Percentiles rank a stretch among this genome's conserved stretches.
Evolutionary conservation across 2,329 filamentous ascomycete genomes (phyloP).

Genomic region (Amauroascus verrucosus): DNA sequence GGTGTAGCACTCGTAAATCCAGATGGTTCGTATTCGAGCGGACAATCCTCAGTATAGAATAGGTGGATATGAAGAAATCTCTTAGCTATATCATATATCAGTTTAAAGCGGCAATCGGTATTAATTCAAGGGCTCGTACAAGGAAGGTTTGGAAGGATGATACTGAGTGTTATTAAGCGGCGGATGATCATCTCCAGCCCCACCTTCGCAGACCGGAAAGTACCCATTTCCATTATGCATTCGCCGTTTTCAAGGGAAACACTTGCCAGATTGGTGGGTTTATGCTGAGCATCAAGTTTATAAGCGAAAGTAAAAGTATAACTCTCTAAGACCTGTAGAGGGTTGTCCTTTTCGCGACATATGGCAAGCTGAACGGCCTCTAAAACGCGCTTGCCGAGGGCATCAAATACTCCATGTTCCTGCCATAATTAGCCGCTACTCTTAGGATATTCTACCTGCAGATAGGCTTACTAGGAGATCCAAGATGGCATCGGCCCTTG

Average conservation of each 20-base stretch:
- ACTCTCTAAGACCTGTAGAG: constrained; percentile 37
- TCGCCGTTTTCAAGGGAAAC: constrained; percentile 24
- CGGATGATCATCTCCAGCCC: constrained; percentile 38
- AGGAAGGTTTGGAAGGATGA: constrained; percentile 34
- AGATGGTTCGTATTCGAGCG: constrained; percentile 32
- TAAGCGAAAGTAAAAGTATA: constrained; percentile 44
- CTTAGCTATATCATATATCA: constrained; percentile 21
- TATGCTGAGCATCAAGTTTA: constrained; percentile 22
- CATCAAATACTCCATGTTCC: constrained; percentile 42
- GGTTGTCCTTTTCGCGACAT: constrained; percentile 30
- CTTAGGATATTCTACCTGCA: not conserved
- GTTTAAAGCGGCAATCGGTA: not conserved
- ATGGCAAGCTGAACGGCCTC: constrained; percentile 40
- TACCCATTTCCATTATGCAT: constrained; percentile 27
- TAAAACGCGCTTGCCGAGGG: constrained; percentile 35
- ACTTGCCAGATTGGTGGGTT: constrained; percentile 24
- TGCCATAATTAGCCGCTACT: constrained; percentile 18
- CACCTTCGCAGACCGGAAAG: constrained; percentile 31
- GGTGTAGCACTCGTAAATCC: constrained; percentile 30
- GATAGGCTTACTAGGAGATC: constrained; percentile 37
- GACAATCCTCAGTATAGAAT: constrained; percentile 36
- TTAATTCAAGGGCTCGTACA: constrained; percentile 22
- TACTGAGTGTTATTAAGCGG: constrained; percentile 30
- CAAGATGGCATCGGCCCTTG: constrained; percentile 36
- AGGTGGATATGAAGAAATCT: constrained; percentile 38